phyloP scores from a whole-genome alignment of 2,329 filamentous ascomycete genomes.

The Aspergillus sp. region DNA sequence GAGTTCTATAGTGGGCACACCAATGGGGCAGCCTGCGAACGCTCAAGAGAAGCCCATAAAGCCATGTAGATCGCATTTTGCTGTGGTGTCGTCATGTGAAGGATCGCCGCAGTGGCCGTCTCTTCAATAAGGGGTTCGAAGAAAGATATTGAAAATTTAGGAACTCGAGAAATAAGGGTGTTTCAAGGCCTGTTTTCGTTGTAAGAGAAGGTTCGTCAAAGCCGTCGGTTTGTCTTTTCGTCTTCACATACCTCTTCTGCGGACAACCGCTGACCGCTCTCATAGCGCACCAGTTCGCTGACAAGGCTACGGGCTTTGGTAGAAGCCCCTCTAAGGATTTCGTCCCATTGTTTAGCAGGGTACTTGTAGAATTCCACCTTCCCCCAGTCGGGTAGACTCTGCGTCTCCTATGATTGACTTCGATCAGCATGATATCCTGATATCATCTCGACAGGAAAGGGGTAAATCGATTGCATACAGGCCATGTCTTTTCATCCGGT shows the following conservation, averaged over 20 bases:
- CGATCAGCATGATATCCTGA: conserved; percentile 3
- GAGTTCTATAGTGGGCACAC: background rate
- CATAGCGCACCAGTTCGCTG: conserved; percentile 68
- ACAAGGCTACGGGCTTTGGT: conserved; percentile 66
- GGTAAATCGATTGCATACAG: conserved; percentile 54
- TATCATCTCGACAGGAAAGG: background rate
- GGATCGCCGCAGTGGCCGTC: background rate
- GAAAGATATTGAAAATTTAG: background rate
- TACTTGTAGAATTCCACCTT: conserved; percentile 80
- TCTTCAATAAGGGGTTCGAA: background rate
- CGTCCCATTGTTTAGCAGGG: conserved; percentile 65
- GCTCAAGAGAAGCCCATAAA: background rate
- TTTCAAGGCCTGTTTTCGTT: conserved; percentile 32
- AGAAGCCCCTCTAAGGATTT: conserved; percentile 65
- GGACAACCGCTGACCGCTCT: conserved; percentile 66
- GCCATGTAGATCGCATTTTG: background rate
- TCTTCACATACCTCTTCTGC: conserved; percentile 60
- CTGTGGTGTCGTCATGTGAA: background rate
- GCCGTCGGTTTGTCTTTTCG: background rate
- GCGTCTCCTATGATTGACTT: conserved; percentile 32
- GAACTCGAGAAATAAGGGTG: conserved; percentile 40
- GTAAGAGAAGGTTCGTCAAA: background rate
- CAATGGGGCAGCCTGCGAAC: background rate
- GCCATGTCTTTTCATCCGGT: conserved; percentile 78
- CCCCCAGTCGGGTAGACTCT: conserved; percentile 78